Percentiles rank a stretch among this genome's conserved stretches.
Evolutionary conservation across 2,329 filamentous ascomycete species (phyloP).

Genomic region (Cylindrodendrum hubeiense): DNA sequence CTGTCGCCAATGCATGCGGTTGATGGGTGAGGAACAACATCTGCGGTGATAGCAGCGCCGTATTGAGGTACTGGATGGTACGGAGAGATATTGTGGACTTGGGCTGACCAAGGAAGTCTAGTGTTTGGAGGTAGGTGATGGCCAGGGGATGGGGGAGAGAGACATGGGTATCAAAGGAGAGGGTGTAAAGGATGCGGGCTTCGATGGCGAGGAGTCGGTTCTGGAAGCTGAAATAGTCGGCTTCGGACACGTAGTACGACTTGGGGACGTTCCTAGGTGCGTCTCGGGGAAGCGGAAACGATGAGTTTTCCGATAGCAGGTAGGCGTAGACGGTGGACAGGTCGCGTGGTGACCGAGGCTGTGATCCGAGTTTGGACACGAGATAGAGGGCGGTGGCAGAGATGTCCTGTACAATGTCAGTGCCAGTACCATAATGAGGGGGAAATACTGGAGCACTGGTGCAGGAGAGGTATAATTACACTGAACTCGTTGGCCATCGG

Average conservation of each 20-base stretch:
- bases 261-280: constrained; percentile 57
- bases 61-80: constrained; percentile 85
- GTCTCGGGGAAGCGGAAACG: constrained; percentile 60
- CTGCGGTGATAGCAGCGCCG: constrained; percentile 87
- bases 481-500: constrained; percentile 70
- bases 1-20: constrained; percentile 85
- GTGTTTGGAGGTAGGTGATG: constrained; percentile 91
- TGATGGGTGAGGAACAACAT: constrained; percentile 93
- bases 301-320: constrained; percentile 73
- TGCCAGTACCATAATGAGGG: background rate
- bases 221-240: constrained; percentile 75
- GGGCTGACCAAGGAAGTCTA: constrained; percentile 72
- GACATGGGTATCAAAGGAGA: constrained; percentile 88
- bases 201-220: constrained; percentile 79
- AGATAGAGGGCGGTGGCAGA: constrained; percentile 88
- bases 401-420: constrained; percentile 69
- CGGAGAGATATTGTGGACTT: constrained; percentile 70
- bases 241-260: constrained; percentile 79
- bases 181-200: constrained; percentile 77
- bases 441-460: background rate
- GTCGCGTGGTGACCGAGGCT: constrained; percentile 81
- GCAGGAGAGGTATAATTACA: constrained; percentile 44
- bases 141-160: constrained; percentile 88
- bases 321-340: constrained; percentile 89
- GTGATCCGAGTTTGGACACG: constrained; percentile 83